Evolutionary conservation across 1,139 yeast species (phyloP), one percentile per base, ranked within the genome.

Genomic region (Suhomyces terraborum): DNA sequence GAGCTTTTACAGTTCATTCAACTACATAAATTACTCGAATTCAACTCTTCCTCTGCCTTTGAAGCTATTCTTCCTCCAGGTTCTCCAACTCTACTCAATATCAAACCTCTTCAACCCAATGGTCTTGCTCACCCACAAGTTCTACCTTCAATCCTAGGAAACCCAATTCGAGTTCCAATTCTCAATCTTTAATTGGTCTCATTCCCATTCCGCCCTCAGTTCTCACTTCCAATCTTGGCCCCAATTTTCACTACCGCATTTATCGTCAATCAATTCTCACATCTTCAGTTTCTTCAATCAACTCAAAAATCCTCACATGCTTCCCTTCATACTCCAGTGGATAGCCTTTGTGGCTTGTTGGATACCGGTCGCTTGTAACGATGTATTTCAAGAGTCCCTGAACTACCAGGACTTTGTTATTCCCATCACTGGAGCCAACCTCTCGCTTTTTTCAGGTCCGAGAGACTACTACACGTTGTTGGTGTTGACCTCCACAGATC

Each of bases 401-500:
- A 14, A 19, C 6, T 19, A 52, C 10, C 54, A 52, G 1, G 54
- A 59, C 45, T 43, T 38, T 21, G 52, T 69, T n/a, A 59, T 70
- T 17, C 62, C 61, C 14, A 52, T 72, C 20, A 42, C 54, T 28
- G 58, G 61, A 41, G 56, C 67, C 8, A 63, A 67, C 41, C 61
- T 69, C 35, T 57, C 67, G 20, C 36, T 56, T 1, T 48, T 72
- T 24, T 50, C 62, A 4, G 74, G 69, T 1, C 60, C 62, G 3
- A 61, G 74, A 36, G 73, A 69, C 33, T 68, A 75, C 56, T 69
- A 58, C 51, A 54, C 75, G 17, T 58, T 78, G 4, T 37, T 77
- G 4, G 58, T 72, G 18, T 62, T 77, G 35, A 79, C 84, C 0
- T 67, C 80, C 6, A 54, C 66, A 1, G 61, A 57, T 22, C 58